Evolutionary conservation across 768 basidiomycete species (phyloP), one percentile per base, ranked within the genome.

Genomic region (Trametes cingulata): DNA sequence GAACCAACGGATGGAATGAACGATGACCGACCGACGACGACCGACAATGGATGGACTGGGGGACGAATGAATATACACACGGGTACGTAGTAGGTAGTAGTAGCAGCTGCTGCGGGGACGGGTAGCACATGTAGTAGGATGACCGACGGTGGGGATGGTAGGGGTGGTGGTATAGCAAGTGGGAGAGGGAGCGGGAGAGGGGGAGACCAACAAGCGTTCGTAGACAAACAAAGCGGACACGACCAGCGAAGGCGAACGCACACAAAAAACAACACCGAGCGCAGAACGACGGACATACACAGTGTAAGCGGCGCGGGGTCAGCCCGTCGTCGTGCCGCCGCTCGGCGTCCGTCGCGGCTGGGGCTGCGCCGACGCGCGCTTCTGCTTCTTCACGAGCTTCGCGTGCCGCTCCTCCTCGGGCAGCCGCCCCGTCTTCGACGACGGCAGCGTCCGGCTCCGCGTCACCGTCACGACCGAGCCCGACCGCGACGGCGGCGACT

Each of bases 391-490:
- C 50, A 84, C 71, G 22, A 84, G 70, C 58, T 78, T 72, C 36
- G 73, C 65, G 29, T 72, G 74, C 57, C 64, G 76, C 64, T 68
- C 74, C 49, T 74, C 77, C 17, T 82, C 76, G 52, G 75, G 73
- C 58, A 65, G 20, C 50, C 66, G 58, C 52, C 62, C 47, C 39
- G 49, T 19, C 60, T 63, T 64, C 39, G 80, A 67, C 39, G 81
- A 78, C 1, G 89, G 89, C 46, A 91, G 56, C 37, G 89, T 91
- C 56, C 84, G 80, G 67, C 89, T 88, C 24, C 89, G 79, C 49
- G 75, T 77, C 24, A 87, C 76, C 22, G 77, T 78, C 14, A 74
- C 73, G 69, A 68, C 52, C 55, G 65, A 37, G 68, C 74, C 50
- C 37, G 68, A 52, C 29, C 66, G 70, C 29, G 75, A 69, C 37